phyloP scores from a whole-genome alignment of 2,329 filamentous ascomycete species.

The Alternaria gaisen region DNA sequence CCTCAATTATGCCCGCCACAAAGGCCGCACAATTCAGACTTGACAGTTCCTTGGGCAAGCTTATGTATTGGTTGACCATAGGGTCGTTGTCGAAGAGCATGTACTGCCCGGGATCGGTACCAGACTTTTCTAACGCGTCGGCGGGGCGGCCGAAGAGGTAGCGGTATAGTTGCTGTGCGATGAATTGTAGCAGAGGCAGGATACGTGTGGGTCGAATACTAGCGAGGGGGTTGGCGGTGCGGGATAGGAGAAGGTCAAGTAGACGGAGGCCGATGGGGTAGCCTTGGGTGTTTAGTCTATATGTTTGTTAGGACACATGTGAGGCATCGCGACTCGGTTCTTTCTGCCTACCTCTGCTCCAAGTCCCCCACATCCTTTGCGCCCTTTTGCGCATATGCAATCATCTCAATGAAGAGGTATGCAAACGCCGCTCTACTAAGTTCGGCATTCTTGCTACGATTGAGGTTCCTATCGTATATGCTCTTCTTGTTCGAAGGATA shows the following conservation, averaged over 20 bases:
- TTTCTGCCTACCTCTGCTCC: conserved; percentile 75
- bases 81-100: conserved; percentile 99
- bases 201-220: conserved; percentile 81
- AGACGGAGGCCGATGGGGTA: conserved; percentile 93
- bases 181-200: conserved; percentile 91
- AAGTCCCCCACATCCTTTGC: conserved; percentile 94
- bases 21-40: conserved; percentile 96
- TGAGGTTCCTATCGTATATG: conserved; percentile 95
- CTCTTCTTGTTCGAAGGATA: conserved; percentile 95
- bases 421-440: conserved; percentile 94
- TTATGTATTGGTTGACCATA: conserved; percentile 92
- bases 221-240: conserved; percentile 59
- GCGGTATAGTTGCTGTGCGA: conserved; percentile 90
- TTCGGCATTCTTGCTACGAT: conserved; percentile 86
- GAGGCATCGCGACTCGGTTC: background rate
- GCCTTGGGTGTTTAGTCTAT: conserved; percentile 86
- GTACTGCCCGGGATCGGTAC: conserved; percentile 89
- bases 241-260: conserved; percentile 89
- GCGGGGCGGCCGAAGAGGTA: conserved; percentile 91
- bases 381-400: conserved; percentile 88
- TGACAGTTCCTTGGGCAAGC: conserved; percentile 92
- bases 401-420: conserved; percentile 96
- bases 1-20: conserved; percentile 94
- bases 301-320: background rate
- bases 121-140: conserved; percentile 90